These are phyloP conservation scores for Narthecium ossifragum DNA, from an alignment of 106 monocot genomes.

Conservation along the genomic window DNA sequence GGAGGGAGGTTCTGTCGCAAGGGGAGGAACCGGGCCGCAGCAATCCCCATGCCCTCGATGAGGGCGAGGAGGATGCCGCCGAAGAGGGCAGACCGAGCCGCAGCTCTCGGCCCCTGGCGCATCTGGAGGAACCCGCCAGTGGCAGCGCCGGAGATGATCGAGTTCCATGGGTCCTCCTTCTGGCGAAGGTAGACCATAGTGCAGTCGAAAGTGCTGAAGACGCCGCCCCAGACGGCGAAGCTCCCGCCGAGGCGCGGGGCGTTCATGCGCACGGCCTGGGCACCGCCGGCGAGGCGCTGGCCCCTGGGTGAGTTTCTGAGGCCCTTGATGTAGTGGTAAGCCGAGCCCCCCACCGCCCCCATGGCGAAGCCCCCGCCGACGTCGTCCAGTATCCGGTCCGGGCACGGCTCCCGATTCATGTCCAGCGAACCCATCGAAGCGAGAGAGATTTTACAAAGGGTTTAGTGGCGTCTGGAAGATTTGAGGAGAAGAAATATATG, in stretches of 20 bases:
- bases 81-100: slow-evolving; percentile 43
- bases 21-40: slow-evolving; percentile 40
- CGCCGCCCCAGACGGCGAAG: slow-evolving; percentile 98
- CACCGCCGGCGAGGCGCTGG: slow-evolving; percentile 58
- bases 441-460: too few relatives aligned
- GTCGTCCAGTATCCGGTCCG: slow-evolving; percentile 83
- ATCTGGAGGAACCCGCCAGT: slow-evolving; percentile 79
- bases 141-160: slow-evolving; percentile 77
- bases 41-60: slow-evolving; percentile 63
- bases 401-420: slow-evolving; percentile 86
- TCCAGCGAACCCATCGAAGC: slow-evolving; percentile 75
- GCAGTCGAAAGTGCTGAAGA: slow-evolving; percentile 85
- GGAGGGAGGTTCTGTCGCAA: slow-evolving; percentile 36
- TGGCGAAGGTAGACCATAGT: slow-evolving; percentile 87
- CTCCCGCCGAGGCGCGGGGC: slow-evolving; percentile 81
- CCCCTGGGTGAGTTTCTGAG: slow-evolving; percentile 78
- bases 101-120: slow-evolving; percentile 55
- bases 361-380: slow-evolving; percentile 82
- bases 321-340: slow-evolving; percentile 83
- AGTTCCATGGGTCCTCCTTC: slow-evolving; percentile 96
- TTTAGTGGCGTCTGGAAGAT: too few relatives aligned
- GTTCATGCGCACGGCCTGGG: slow-evolving; percentile 74
- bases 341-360: slow-evolving; percentile 88
- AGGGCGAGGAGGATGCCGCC: slow-evolving; percentile 57
- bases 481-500: too few relatives aligned